Evolutionary conservation across 2,329 filamentous ascomycete genomes (phyloP).

Genomic region (Ophiosphaerella narmari): DNA sequence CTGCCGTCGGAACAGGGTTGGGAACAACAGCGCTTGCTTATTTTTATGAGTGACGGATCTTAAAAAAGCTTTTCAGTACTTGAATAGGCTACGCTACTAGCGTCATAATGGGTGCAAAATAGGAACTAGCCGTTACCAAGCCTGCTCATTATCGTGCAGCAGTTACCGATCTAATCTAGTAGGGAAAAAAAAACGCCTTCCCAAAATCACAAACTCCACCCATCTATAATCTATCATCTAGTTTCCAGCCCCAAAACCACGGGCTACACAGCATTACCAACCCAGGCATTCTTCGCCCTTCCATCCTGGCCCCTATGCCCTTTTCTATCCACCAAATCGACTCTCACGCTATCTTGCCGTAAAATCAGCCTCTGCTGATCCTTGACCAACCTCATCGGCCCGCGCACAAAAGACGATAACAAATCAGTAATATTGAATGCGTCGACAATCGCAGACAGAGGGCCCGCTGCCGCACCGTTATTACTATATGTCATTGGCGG

Average conservation of each 20-base stretch:
- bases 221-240: too few species aligned
- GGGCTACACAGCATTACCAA: background rate
- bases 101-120: too few species aligned
- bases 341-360: constrained; percentile 22
- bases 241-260: too few species aligned
- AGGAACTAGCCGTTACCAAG: too few species aligned
- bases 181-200: too few species aligned
- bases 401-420: constrained; percentile 30
- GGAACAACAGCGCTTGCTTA: too few species aligned
- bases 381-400: constrained; percentile 37
- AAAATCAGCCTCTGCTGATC: constrained; percentile 33
- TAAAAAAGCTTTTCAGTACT: too few species aligned
- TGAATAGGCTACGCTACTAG: too few species aligned
- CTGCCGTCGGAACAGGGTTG: too few species aligned
- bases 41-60: too few species aligned
- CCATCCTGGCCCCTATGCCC: background rate
- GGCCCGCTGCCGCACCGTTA: constrained; percentile 18
- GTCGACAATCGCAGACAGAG: constrained; percentile 26
- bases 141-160: too few species aligned
- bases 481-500: constrained; percentile 28
- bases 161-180: constrained; percentile 50
- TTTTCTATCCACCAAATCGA: background rate
- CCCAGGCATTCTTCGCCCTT: background rate
- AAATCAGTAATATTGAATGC: constrained; percentile 37
- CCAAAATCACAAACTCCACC: too few species aligned